Evolutionary conservation across 495 filamentous ascomycete species (phyloP).

Genomic region (Penicillium angulare): DNA sequence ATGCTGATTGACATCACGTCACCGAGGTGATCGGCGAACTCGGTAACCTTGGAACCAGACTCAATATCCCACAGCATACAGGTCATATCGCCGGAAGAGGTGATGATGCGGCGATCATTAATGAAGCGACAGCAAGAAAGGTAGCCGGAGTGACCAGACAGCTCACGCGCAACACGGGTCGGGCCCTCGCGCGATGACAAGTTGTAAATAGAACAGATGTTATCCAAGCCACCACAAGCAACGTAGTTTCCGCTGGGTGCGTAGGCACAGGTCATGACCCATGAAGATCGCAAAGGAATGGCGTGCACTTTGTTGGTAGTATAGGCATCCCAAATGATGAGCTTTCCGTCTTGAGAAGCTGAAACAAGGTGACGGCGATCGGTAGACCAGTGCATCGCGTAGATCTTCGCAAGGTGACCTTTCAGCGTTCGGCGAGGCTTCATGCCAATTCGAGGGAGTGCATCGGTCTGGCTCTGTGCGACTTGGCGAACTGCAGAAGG

Average conservation of each 20-base stretch:
- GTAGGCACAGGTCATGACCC: constrained; percentile 99
- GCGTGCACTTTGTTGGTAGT: constrained; percentile 99
- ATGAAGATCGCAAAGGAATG: constrained; percentile 96
- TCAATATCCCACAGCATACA: constrained; percentile 99
- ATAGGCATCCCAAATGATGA: constrained; percentile 99
- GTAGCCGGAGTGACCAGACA: constrained; percentile 96
- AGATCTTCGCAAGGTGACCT: constrained; percentile 98
- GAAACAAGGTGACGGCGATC: constrained; percentile 97
- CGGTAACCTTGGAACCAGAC: constrained; percentile 92
- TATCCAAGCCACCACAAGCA: constrained; percentile 96
- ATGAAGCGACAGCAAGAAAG: constrained; percentile 98
- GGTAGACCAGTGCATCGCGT: constrained; percentile 99
- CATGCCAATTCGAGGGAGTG: constrained; percentile 91
- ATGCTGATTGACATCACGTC: constrained; percentile 99
- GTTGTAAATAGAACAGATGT: constrained; percentile 99
- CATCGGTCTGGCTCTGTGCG: constrained; percentile 81
- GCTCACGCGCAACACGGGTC: constrained; percentile 91
- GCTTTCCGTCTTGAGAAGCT: constrained; percentile 97
- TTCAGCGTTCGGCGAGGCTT: constrained; percentile 93
- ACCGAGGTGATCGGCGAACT: constrained; percentile 97
- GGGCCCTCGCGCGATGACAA: constrained; percentile 93
- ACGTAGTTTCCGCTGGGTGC: constrained; percentile 98
- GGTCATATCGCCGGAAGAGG: constrained; percentile 98
- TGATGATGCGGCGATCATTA: constrained; percentile 96
- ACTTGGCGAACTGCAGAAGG: constrained; percentile 77